These are phyloP conservation scores for Maudiozyma pseudohumilis DNA, from an alignment of 805 yeast genomes.

Conservation along the genomic window DNA sequence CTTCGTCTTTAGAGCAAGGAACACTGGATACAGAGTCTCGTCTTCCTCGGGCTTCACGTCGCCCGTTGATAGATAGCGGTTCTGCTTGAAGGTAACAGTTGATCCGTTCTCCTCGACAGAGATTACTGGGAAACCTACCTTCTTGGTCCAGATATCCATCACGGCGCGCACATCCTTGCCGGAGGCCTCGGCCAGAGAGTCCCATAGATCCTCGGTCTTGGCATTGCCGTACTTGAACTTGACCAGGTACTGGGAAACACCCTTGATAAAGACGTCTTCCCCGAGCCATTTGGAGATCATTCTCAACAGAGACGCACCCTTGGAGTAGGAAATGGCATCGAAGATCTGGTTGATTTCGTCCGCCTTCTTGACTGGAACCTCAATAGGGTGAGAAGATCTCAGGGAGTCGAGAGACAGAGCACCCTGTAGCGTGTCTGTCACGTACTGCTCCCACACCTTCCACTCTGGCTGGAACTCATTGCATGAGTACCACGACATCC, in stretches of 20 bases:
- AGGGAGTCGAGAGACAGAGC: conserved; percentile 70
- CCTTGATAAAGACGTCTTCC: conserved; percentile 64
- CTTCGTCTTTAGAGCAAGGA: conserved; percentile 50
- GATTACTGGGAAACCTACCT: conserved; percentile 69
- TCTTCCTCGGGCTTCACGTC: conserved; percentile 73
- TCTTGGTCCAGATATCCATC: conserved; percentile 75
- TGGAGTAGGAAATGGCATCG: conserved; percentile 74
- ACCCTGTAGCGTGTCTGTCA: conserved; percentile 62
- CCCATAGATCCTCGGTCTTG: conserved; percentile 68
- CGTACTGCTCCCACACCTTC: conserved; percentile 82
- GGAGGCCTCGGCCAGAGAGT: conserved; percentile 54
- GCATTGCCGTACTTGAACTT: conserved; percentile 74
- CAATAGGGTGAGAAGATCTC: conserved; percentile 78
- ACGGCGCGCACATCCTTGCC: conserved; percentile 64
- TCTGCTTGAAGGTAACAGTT: conserved; percentile 50
- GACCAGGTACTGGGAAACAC: conserved; percentile 69
- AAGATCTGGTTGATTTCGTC: conserved; percentile 77
- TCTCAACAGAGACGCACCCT: conserved; percentile 70
- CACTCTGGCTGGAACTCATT: conserved; percentile 70
- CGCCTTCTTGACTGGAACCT: conserved; percentile 70
- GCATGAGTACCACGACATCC: conserved; percentile 84
- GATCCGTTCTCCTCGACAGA: conserved; percentile 50
- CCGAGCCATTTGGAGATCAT: conserved; percentile 78
- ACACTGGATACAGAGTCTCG: conserved; percentile 57
- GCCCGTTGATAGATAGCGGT: conserved; percentile 66